Evolutionary conservation across 1,139 yeast genomes (phyloP).

Genomic region (Protomyces macrosporus): DNA sequence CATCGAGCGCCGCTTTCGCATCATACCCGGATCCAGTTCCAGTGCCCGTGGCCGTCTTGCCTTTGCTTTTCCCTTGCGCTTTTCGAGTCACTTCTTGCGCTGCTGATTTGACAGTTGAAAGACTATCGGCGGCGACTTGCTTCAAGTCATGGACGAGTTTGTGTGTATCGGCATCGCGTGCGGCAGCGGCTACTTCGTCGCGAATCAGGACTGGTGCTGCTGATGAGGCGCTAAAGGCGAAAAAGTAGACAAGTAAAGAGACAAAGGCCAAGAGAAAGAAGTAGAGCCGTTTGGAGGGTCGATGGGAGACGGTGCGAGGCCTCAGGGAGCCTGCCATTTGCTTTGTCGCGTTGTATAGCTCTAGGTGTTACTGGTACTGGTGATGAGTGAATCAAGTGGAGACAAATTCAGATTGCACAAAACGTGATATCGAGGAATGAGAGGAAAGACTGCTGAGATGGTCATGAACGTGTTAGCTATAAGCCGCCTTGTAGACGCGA

Average conservation of each 20-base stretch:
- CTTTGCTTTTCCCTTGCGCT: not conserved
- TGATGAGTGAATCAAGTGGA: no score
- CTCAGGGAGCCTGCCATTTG: slow-evolving; percentile 15
- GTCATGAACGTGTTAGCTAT: not conserved
- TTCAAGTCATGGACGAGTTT: slow-evolving; percentile 19
- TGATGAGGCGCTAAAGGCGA: not conserved
- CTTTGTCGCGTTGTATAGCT: not conserved
- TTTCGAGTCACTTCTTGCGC: not conserved
- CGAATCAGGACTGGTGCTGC: not conserved
- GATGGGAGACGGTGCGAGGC: slow-evolving; percentile 7
- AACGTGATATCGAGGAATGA: not conserved
- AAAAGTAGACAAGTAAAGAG: slow-evolving; percentile 1
- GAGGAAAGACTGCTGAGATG: not conserved
- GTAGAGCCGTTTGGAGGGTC: not conserved
- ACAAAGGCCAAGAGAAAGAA: not conserved
- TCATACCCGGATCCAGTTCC: not conserved
- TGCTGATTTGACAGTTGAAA: not conserved
- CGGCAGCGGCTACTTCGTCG: not conserved
- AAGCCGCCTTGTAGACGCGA: not conserved
- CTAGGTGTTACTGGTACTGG: no score
- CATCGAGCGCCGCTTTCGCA: slow-evolving; percentile 1
- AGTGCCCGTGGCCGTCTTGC: not conserved
- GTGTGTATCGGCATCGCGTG: slow-evolving; percentile 13
- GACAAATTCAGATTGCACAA: not conserved
- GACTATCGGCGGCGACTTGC: not conserved